phyloP scores from a whole-genome alignment of 1,284 basidiomycete species.

The Malassezia equina region DNA sequence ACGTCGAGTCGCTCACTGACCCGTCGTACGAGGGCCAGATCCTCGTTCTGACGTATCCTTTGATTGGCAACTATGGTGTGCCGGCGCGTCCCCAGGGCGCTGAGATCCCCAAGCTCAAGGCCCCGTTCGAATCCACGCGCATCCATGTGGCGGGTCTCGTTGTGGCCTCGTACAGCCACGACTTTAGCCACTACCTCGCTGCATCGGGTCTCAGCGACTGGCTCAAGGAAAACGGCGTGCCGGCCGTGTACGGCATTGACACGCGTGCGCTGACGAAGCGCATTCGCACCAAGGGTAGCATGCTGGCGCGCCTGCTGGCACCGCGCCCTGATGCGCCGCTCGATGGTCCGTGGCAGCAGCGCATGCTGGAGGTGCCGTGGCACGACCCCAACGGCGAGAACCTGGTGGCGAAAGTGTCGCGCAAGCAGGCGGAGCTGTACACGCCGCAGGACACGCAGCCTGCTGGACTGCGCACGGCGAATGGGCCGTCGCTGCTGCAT shows the following conservation, averaged over 20 bases:
- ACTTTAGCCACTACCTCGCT: conserved; percentile 91
- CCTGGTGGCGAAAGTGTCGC: conserved; percentile 82
- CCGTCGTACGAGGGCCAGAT: conserved; percentile 98
- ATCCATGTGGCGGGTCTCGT: conserved; percentile 88
- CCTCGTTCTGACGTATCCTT: conserved; percentile 89
- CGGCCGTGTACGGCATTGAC: conserved; percentile 92
- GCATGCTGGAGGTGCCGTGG: conserved; percentile 72
- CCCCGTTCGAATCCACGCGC: conserved; percentile 76
- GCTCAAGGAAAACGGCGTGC: conserved; percentile 89
- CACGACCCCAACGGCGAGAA: conserved; percentile 80
- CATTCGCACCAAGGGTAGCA: conserved; percentile 84
- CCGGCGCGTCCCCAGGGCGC: conserved; percentile 57
- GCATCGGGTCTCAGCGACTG: conserved; percentile 75
- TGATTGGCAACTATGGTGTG: conserved; percentile 98
- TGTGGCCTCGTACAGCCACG: conserved; percentile 77
- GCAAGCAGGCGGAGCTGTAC: conserved; percentile 61
- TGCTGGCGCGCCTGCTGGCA: conserved; percentile 56
- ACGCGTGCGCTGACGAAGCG: conserved; percentile 93
- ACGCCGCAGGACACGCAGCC: conserved; percentile 40
- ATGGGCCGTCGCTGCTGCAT: conserved; percentile 57
- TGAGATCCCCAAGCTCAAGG: conserved; percentile 42
- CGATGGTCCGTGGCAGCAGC: conserved; percentile 61
- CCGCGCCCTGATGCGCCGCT: conserved; percentile 17
- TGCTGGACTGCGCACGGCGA: conserved; percentile 49
- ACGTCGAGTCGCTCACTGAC: conserved; percentile 95